Conservation (phyloP, 2,329 filamentous ascomycete genomes). For the Epichloe scottii region DNA sequence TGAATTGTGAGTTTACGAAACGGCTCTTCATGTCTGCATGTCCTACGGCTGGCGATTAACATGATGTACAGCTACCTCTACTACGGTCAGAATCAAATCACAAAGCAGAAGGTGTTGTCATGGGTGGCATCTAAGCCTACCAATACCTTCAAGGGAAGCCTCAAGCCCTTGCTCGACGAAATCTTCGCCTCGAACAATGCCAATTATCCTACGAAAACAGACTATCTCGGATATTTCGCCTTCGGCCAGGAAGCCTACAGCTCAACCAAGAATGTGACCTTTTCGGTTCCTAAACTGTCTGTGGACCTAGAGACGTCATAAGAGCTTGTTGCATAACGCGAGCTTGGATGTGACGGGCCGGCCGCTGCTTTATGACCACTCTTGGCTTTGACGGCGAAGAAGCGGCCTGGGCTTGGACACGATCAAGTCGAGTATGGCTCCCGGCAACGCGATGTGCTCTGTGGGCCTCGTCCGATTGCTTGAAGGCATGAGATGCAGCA, state of each 20-base stretch:
- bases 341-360: not conserved
- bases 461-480: not conserved
- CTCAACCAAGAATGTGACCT: conserved; percentile 31
- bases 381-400: not conserved
- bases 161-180: conserved; percentile 30
- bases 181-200: conserved; percentile 21
- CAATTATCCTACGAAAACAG: conserved; percentile 23
- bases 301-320: conserved; percentile 4
- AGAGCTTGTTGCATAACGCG: not conserved
- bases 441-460: not conserved
- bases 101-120: conserved; percentile 33
- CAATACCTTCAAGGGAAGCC: conserved; percentile 32
- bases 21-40: not conserved
- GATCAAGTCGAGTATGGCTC: not conserved
- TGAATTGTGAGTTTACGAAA: conserved; percentile 24
- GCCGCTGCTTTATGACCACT: not conserved
- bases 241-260: conserved; percentile 40
- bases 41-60: not conserved
- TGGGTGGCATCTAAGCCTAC: conserved; percentile 29
- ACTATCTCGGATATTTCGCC: conserved; percentile 39
- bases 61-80: conserved; percentile 25
- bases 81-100: conserved; percentile 24
- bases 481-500: not conserved
- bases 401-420: not conserved
- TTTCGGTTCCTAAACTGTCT: conserved; percentile 13